Base-by-base conservation (phyloP, 1,284 basidiomycete species). In the Bjerkandera adusta region DNA sequence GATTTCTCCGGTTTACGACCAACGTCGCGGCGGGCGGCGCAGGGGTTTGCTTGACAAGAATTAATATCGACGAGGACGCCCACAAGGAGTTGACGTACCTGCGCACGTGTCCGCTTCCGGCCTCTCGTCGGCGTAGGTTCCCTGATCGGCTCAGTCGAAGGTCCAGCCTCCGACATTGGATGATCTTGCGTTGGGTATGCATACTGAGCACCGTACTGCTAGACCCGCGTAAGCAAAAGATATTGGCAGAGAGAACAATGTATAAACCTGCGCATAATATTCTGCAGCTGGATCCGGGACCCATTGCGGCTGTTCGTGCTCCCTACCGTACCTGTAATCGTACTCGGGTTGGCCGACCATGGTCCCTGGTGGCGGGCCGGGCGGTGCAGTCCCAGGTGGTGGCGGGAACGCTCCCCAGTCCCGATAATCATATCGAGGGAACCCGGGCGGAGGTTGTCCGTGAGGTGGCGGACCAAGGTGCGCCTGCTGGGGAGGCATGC, bases 401-500 rank as follows among this genome's bases (percentile, higher is more conserved):
- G 68, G 65, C 27, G 61, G 53, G 22, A 75, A 68, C 21, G 33
- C 34, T 64, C 79, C n/a, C n/a, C 77, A 81, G 13, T 68, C 56
- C 5, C 54, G 54, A 25, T 56, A 57, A 11, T 77, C 75, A 27
- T 77, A 72, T 6, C 39, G 39, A 37, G 15, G n/a, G 12, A 27
- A n/a, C 12, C 22, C 27, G 12, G 45, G 38, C 32, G 45, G 45
- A 12, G 39, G 22, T 22, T 37, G 26, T 21, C 39, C 39, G 13
- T 71, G 75, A 11, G 66, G 67, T 7, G 66, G 61, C 36, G 74
- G 69, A 1, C 72, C 64, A 29, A 80, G 72, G 57, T 85, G 83
- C 0, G 81, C 77, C 57, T 83, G 82, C 48, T 82, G 75, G 4
- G 84, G 82, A 0, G 79, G 76, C 36, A 87, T 82, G 13, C 69